Base-by-base conservation (phyloP, 2,329 filamentous ascomycete species). In the Coleophoma cylindrospora region DNA sequence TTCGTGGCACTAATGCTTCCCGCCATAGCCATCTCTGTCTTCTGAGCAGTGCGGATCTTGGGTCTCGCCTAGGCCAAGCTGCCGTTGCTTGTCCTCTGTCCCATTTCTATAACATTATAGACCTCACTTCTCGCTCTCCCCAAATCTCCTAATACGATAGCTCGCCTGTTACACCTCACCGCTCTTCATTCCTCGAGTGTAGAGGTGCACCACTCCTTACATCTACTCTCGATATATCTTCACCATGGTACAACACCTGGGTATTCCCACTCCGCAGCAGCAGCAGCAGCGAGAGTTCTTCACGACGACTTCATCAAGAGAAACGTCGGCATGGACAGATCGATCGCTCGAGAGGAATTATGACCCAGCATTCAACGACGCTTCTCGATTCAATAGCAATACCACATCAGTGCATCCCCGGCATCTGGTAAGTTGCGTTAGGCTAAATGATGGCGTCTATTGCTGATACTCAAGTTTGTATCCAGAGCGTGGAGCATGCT, bases 81-180 rank as follows among this genome's bases (percentile, higher is more conserved):
- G 57, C 54, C 55, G 55, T 53, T 61, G 58, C 49, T 53, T 47
- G 27, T 27, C 27, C 27, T 27, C 27, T 27, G 27, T 27, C 47
- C 50, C 41, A 46, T 52, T 51, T 50, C 50, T 48, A 51, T 48
- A 49, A 55, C 49, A 51, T 54, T 45, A 48, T 53, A 49, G 45
- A 52, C 49, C 50, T 43, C 45, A 41, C 45, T 22, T 47, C 36
- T 36, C 36, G 36, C 33, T 38, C 36, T 27, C 27, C 27, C 19
- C 19, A 36, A 19, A 37, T 46, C 55, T 53, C 56, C 58, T 56
- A 60, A 61, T 63, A 62, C 61, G 63, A 65, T 55, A 63, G 58
- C 63, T 65, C 63, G 61, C 54, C 57, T 64, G 56, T 50, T 54
- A 60, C 54, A 56, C 47, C 53, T 50, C 53, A 59, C 58, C 50